Conservation (phyloP, 305 asterid species). For the Rubia tinctorum region DNA sequence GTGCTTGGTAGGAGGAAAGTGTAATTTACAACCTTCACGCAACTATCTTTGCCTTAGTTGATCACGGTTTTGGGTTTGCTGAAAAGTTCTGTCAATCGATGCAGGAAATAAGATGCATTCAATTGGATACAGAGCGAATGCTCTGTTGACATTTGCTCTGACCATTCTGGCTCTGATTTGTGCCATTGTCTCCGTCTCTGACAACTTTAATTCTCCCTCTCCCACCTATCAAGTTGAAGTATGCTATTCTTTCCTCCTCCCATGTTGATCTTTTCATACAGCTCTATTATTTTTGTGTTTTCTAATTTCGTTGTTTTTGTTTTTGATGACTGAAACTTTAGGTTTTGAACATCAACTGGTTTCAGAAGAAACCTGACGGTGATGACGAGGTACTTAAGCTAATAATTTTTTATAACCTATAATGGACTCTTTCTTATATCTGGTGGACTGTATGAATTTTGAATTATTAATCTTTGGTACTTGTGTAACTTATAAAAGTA, state of each 20-base stretch:
- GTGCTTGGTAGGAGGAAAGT: too few species aligned
- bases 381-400: slow-evolving; percentile 73
- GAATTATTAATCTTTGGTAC: not conserved
- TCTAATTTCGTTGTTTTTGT: slow-evolving; percentile 6
- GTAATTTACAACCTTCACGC: too few species aligned
- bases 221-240: slow-evolving; percentile 76
- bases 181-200: slow-evolving; percentile 73
- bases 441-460: not conserved
- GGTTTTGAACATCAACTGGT: slow-evolving; percentile 96
- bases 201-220: slow-evolving; percentile 62
- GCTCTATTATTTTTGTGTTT: slow-evolving; percentile 12
- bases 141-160: slow-evolving; percentile 62
- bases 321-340: slow-evolving; percentile 18
- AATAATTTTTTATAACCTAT: too few species aligned
- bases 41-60: too few species aligned
- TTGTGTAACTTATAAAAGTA: not conserved
- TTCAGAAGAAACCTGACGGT: slow-evolving; percentile 95
- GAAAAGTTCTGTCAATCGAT: too few species aligned
- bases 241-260: not conserved
- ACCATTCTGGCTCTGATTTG: slow-evolving; percentile 77
- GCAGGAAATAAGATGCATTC: slow-evolving; percentile 49
- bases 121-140: slow-evolving; percentile 71
- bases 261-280: not conserved
- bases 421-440: too few species aligned
- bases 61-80: too few species aligned